These are phyloP conservation scores for Trametes meyenii DNA, from an alignment of 768 basidiomycete species.

Conservation along the genomic window DNA sequence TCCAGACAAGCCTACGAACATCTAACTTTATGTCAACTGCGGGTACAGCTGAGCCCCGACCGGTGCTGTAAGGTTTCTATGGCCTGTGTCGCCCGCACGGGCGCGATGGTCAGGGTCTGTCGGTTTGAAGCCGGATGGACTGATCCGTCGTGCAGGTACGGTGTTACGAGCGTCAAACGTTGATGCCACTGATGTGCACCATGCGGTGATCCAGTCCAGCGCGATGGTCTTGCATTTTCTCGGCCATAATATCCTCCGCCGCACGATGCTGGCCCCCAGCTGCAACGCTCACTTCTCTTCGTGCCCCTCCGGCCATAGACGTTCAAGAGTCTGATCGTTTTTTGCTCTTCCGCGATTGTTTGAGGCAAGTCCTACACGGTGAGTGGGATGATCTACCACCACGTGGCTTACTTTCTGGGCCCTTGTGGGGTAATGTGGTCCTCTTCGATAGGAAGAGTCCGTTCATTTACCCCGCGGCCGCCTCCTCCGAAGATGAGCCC, in stretches of 20 bases:
- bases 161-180: not conserved
- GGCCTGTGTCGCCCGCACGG: not conserved
- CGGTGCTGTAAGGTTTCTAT: too few relatives aligned
- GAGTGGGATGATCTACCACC: not conserved
- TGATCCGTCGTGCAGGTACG: not conserved
- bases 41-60: too few relatives aligned
- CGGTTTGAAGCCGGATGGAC: not conserved
- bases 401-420: too few relatives aligned
- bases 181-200: constrained; percentile 14
- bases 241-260: constrained; percentile 14
- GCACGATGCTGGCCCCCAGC: not conserved
- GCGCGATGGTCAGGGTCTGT: not conserved
- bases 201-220: constrained; percentile 8
- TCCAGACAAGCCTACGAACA: too few relatives aligned
- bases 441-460: too few relatives aligned
- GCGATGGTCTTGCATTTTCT: constrained; percentile 2
- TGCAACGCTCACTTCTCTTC: constrained; percentile 7
- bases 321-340: not conserved
- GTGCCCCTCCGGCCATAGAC: not conserved
- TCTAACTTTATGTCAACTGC: too few relatives aligned
- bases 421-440: too few relatives aligned
- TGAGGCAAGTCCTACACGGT: not conserved
- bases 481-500: too few relatives aligned
- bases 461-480: too few relatives aligned
- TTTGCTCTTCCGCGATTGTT: not conserved